Percentiles rank a stretch among this genome's conserved stretches.
Conservation (phyloP, 768 basidiomycete genomes). For the Pleurotus ostreatus region DNA sequence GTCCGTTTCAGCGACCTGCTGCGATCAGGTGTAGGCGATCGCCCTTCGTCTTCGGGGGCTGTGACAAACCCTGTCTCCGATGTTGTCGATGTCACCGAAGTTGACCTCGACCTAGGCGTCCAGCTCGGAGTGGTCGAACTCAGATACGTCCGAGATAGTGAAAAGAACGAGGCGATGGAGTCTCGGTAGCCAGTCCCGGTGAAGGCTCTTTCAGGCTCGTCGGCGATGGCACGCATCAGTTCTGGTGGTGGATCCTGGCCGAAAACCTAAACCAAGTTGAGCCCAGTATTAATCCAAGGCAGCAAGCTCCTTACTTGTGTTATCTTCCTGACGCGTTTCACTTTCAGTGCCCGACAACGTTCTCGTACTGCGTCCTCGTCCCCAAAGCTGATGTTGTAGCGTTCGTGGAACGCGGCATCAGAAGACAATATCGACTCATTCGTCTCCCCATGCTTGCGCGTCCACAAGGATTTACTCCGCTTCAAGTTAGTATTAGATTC, state of each 20-base stretch:
- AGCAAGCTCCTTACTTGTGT: conserved; percentile 33
- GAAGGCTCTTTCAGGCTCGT: conserved; percentile 13
- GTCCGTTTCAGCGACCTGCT: not conserved
- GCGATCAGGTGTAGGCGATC: not conserved
- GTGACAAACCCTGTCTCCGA: conserved; percentile 5
- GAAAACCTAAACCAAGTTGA: conserved; percentile 33
- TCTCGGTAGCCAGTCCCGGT: conserved; percentile 12
- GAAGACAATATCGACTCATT: not conserved
- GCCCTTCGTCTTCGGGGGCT: conserved; percentile 3
- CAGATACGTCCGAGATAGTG: conserved; percentile 6
- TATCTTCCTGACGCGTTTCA: conserved; percentile 49
- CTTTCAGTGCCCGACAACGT: conserved; percentile 33
- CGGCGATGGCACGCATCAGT: conserved; percentile 30
- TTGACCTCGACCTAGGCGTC: conserved; percentile 10
- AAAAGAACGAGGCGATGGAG: conserved; percentile 17
- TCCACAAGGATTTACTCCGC: conserved; percentile 27
- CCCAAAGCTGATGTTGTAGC: conserved; percentile 19
- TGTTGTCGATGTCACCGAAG: conserved; percentile 10
- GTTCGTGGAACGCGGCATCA: conserved; percentile 14
- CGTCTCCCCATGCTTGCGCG: conserved; percentile 5
- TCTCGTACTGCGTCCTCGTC: conserved; percentile 19
- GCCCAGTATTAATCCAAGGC: not conserved
- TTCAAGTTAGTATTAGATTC: conserved; percentile 12
- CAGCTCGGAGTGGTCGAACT: conserved; percentile 1
- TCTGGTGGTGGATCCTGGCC: conserved; percentile 44